phyloP scores from a whole-genome alignment of 2,329 filamentous ascomycete species.

The Paraphaeosphaeria minitans region DNA sequence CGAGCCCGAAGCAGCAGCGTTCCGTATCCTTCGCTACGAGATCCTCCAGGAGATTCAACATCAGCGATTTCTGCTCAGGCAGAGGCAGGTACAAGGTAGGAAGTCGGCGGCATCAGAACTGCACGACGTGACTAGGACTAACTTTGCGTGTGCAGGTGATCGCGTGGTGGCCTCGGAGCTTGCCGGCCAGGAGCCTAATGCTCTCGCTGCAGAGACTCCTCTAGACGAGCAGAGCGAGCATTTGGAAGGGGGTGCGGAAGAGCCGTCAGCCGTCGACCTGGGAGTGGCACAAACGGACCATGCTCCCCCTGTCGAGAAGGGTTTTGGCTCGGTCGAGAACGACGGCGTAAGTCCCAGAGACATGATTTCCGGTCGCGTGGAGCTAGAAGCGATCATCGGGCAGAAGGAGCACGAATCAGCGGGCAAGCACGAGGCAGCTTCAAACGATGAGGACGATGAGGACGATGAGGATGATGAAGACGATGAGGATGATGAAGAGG shows the following conservation, averaged over 20 bases:
- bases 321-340: not conserved
- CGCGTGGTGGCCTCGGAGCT: conserved; percentile 19
- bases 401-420: too few species aligned
- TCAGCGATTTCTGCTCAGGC: conserved; percentile 13
- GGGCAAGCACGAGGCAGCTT: too few species aligned
- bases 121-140: not conserved
- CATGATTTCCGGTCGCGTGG: not conserved
- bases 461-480: too few species aligned
- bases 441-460: too few species aligned
- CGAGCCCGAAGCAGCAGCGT: conserved; percentile 5
- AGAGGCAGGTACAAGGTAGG: conserved; percentile 17
- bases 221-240: not conserved
- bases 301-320: not conserved
- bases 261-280: not conserved
- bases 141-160: conserved; percentile 11
- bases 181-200: conserved; percentile 7
- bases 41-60: too few species aligned
- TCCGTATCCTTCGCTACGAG: conserved; percentile 12
- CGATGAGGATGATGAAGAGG: too few species aligned
- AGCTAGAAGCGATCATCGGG: too few species aligned
- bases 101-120: not conserved
- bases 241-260: not conserved
- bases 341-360: not conserved
- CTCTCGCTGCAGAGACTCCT: not conserved
- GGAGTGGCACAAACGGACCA: not conserved